Evolutionary conservation across 73 alveolate genomes (phyloP).

Genomic region (Tetrahymena elliotti): DNA sequence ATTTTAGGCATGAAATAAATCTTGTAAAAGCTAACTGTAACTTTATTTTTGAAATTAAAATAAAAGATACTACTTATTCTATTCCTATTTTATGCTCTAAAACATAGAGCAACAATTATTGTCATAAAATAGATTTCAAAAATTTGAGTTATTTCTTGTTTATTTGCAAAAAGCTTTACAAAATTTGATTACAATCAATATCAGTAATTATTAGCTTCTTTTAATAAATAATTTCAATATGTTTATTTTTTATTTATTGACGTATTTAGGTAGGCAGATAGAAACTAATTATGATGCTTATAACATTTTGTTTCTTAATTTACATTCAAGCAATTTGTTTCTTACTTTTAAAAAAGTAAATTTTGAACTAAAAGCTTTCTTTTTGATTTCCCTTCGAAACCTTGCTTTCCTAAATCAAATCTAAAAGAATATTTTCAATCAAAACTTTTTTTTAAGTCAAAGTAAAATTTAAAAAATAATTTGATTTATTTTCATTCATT

Average conservation of each 20-base stretch:
- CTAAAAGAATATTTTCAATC: background rate
- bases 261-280: background rate
- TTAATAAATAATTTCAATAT: background rate
- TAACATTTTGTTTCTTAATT: background rate
- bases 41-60: no score
- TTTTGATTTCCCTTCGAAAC: background rate
- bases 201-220: background rate
- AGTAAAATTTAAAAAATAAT: no score
- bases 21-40: no score
- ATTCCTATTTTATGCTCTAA: background rate
- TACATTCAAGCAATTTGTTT: background rate
- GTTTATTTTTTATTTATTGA: background rate
- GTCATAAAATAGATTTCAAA: background rate
- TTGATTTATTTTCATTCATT: background rate
- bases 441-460: no score
- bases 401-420: background rate
- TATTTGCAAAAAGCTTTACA: background rate
- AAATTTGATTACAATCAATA: background rate
- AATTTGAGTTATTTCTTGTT: background rate
- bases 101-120: background rate
- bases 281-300: background rate
- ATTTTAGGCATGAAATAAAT: no score
- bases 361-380: background rate
- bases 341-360: background rate
- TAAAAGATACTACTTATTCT: background rate